Evolutionary conservation across 345 rosid genomes (phyloP).

Genomic region (Noccaea bulbosa): DNA sequence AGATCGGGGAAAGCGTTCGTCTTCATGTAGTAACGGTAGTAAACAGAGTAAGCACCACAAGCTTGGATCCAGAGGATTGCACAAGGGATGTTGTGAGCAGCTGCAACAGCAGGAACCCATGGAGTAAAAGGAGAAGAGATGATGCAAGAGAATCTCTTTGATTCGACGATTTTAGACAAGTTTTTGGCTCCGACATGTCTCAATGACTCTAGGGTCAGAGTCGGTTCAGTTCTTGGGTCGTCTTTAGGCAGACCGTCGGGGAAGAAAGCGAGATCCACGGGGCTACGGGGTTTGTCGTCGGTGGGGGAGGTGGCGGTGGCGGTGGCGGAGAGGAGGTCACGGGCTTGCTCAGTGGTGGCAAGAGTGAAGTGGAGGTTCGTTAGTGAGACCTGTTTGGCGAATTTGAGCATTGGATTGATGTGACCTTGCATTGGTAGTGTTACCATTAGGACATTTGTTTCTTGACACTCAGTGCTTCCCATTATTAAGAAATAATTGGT

Average conservation of each 20-base stretch:
- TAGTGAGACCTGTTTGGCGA: slow-evolving; percentile 50
- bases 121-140: slow-evolving; percentile 54
- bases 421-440: slow-evolving; percentile 45
- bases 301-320: neutral
- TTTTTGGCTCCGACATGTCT: slow-evolving; percentile 43
- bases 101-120: slow-evolving; percentile 56
- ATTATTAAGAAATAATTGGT: neutral
- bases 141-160: slow-evolving; percentile 43
- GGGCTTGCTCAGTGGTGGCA: slow-evolving; percentile 51
- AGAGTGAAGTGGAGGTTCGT: slow-evolving; percentile 53
- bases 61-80: slow-evolving; percentile 68
- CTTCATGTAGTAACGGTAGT: slow-evolving; percentile 50
- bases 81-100: slow-evolving; percentile 49
- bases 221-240: slow-evolving; percentile 5
- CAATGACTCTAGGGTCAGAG: slow-evolving; percentile 32
- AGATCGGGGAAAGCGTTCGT: slow-evolving; percentile 45
- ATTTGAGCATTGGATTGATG: slow-evolving; percentile 45
- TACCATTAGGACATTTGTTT: slow-evolving; percentile 54
- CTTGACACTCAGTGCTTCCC: slow-evolving; percentile 32
- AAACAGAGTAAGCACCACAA: slow-evolving; percentile 48
- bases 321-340: slow-evolving; percentile 37
- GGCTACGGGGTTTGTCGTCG: neutral
- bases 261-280: slow-evolving; percentile 48
- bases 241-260: slow-evolving; percentile 55
- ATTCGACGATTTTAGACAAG: slow-evolving; percentile 45